Base-by-base conservation (phyloP, 208 protist genomes). In the Blastocrithidia nonstop region DNA sequence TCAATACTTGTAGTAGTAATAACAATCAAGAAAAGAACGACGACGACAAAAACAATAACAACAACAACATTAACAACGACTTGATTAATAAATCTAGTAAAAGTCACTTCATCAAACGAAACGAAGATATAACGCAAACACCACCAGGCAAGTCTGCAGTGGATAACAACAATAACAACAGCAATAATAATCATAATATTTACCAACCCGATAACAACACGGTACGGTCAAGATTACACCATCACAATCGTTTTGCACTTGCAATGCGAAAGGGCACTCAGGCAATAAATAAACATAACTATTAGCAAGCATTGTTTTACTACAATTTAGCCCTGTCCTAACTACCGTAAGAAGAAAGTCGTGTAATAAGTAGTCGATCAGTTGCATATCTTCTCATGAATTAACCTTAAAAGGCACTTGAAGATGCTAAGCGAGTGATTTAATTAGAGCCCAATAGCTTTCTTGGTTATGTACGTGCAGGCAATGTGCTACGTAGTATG, bases 381-480 rank as follows among this genome's bases (percentile, higher is more conserved):
- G 80, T 79, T 6, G 70, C 68, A 11, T 80, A 68, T 50, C 45
- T 81, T 4, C 46, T 73, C 28, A 43, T 75, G 8, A 41, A 57
- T 15, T 54, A 72, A 45, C 65, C 66, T 20, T 65, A 83, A 29
- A 41, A 48, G 0, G 71, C 80, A 8, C 46, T 64, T 13, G 26
- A 50, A 28, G 77, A 91, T 51, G 82, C 82, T 0, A 61, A 64
- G 25, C 54, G 59, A 20, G 82, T 82, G 4, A 71, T 86, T 50
- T 47, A 72, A 13, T 43, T 77, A 15, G 13, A 32, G 16, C 77
- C 74, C 1, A 38, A 74, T 0, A 66, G 54, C 53, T 71, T 60
- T 49, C 27, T 79, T 19, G 82, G 82, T 20, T 88, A 86, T 46
- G 68, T 91, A 3, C 76, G 82, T 15, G 69, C 66, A 5, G 80